phyloP scores from a whole-genome alignment of 768 basidiomycete species.

The Termitomyces sp. region DNA sequence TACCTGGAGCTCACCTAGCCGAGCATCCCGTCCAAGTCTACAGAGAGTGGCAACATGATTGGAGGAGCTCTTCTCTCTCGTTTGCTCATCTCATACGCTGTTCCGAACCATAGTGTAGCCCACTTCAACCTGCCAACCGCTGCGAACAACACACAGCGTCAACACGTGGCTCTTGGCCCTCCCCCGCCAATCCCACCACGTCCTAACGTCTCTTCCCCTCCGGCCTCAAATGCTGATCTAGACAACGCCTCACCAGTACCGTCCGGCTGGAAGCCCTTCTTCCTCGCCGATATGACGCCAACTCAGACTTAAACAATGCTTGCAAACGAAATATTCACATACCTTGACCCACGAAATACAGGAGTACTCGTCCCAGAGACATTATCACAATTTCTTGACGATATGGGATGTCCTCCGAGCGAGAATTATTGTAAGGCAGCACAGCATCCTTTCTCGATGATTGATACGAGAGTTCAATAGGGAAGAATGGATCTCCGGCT shows the following conservation, averaged over 20 bases:
- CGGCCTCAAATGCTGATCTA: background rate
- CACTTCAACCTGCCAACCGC: background rate
- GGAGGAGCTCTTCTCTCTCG: constrained; percentile 1
- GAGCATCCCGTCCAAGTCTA: constrained; percentile 4
- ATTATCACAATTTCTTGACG: constrained; percentile 10
- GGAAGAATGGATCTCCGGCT: constrained; percentile 5
- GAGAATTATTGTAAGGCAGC: constrained; percentile 6
- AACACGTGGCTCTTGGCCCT: background rate
- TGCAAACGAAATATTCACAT: constrained; percentile 11
- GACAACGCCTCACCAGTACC: background rate
- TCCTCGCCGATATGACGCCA: constrained; percentile 6
- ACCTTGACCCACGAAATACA: constrained; percentile 8
- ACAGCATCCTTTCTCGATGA: too few species aligned
- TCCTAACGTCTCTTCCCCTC: background rate
- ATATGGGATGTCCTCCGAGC: constrained; percentile 4
- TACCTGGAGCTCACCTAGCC: constrained; percentile 1
- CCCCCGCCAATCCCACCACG: background rate
- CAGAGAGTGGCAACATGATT: constrained; percentile 1
- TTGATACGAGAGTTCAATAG: background rate
- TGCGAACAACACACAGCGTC: background rate
- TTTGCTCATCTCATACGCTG: background rate
- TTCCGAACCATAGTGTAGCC: background rate
- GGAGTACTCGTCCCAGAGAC: constrained; percentile 7
- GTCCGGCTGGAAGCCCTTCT: constrained; percentile 11
- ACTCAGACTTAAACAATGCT: constrained; percentile 10